phyloP scores from a whole-genome alignment of 805 yeast species.

The Yarrowia divulgata region DNA sequence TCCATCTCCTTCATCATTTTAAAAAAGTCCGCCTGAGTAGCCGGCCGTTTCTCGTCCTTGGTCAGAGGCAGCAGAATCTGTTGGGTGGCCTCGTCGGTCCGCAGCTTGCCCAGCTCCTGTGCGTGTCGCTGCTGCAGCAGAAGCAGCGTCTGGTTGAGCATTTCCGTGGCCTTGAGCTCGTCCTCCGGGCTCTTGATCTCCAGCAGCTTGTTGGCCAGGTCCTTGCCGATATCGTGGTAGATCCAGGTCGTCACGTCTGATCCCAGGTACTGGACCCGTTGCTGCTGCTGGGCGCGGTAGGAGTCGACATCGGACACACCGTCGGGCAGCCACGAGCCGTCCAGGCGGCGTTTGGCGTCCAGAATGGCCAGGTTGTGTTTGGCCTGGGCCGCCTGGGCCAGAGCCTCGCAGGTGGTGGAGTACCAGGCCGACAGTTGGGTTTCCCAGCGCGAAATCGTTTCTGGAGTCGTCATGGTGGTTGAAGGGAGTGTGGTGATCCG shows the following conservation, averaged over 20 bases:
- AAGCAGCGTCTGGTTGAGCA: constrained; percentile 27
- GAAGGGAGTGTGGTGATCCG: background rate
- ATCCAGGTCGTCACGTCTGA: constrained; percentile 32
- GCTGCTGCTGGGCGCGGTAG: constrained; percentile 1
- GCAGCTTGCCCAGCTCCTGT: constrained; percentile 13
- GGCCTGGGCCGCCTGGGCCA: constrained; percentile 31
- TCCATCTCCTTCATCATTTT: constrained; percentile 35
- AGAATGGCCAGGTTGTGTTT: constrained; percentile 22
- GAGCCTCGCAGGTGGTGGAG: constrained; percentile 4
- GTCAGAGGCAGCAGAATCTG: constrained; percentile 34
- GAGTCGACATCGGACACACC: constrained; percentile 15
- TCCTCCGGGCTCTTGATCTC: constrained; percentile 31
- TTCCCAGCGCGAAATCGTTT: constrained; percentile 32
- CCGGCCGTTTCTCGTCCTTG: constrained; percentile 29
- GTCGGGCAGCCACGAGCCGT: constrained; percentile 28
- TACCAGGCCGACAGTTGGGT: constrained; percentile 30
- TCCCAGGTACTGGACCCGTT: constrained; percentile 7
- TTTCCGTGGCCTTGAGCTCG: constrained; percentile 27
- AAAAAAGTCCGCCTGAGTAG: constrained; percentile 28
- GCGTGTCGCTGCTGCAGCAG: constrained; percentile 22
- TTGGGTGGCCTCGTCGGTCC: constrained; percentile 31
- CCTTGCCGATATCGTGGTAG: constrained; percentile 32
- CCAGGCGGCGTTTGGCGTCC: constrained; percentile 22
- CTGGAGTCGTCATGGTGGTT: constrained; percentile 17
- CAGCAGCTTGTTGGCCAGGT: constrained; percentile 31